phyloP scores from a whole-genome alignment of 2,329 filamentous ascomycete species.

The Cordyceps cicadae region DNA sequence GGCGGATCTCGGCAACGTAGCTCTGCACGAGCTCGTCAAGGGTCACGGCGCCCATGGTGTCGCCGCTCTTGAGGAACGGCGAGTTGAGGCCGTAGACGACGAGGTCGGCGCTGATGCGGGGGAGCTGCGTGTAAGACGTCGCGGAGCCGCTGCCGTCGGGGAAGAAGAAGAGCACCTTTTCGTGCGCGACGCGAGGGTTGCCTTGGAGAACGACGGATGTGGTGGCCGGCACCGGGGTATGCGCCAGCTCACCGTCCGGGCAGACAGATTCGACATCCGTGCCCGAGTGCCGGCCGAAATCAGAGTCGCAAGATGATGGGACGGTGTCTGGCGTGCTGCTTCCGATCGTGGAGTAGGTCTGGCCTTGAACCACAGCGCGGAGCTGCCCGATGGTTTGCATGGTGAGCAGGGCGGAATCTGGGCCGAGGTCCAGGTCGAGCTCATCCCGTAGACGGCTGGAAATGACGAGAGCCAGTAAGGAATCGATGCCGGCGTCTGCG shows the following conservation, averaged over 20 bases:
- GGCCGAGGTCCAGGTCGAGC: slow-evolving; percentile 43
- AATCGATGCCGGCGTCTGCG: slow-evolving; percentile 52
- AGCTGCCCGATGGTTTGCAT: not conserved
- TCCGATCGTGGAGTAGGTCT: not conserved
- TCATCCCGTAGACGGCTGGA: slow-evolving; percentile 50
- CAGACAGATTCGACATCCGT: not conserved
- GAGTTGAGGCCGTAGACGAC: not conserved
- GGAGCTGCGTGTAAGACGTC: not conserved
- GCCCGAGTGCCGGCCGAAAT: not conserved
- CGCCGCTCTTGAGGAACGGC: not conserved
- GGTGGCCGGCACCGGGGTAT: not conserved
- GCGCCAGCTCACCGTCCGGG: not conserved
- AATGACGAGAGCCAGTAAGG: slow-evolving; percentile 51
- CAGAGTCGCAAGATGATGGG: not conserved
- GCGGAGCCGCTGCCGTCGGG: not conserved
- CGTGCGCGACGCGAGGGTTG: not conserved
- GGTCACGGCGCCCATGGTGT: not conserved
- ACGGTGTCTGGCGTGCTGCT: not conserved
- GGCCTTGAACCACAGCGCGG: not conserved
- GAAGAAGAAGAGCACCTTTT: not conserved
- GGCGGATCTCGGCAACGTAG: not conserved
- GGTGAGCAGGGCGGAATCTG: not conserved
- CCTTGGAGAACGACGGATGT: not conserved
- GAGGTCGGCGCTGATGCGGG: not conserved
- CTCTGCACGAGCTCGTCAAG: not conserved